Base-by-base conservation (phyloP, 2,329 filamentous ascomycete genomes). In the Golovinomyces cichoracearum region DNA sequence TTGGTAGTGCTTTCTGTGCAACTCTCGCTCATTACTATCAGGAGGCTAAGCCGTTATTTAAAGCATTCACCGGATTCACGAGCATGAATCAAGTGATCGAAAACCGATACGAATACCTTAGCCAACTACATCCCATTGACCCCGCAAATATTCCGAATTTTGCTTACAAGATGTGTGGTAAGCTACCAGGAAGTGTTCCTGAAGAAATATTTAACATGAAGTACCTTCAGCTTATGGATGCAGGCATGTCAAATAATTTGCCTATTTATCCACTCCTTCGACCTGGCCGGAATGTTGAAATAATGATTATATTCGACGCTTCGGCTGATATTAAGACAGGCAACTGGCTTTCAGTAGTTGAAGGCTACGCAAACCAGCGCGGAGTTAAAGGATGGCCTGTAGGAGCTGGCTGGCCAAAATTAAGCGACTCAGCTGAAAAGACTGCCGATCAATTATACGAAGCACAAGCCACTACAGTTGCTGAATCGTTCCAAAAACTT, bases 161-260 rank as follows among this genome's bases (percentile, higher is more conserved):
- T 58, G 78, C 78, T 0, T 76, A 84, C 51, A 82, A 81, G 7
- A 81, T 98, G 77, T 71, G 80, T 56, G 77, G 74, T 12, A 70
- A 74, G 52, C 68, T 98, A 5, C 80, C 84, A 0, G 64, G 73
- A 0, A 82, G 83, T 0, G 80, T 80, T n/a, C 85, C 90, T 0
- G 73, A 78, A 27, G 84, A 75, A 50, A 74, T 93, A 35, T 77
- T 82, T 57, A 68, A 74, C 17, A 71, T 70, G 13, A 69, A 78
- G 41, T 80, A 93, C 60, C 69, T 88, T 17, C 78, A 83, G 54
- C 70, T 88, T 15, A 95, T 94, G 86, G 90, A 98, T 62, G 86
- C 90, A 1, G 90, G 90, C 47, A 98, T 98, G 90, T 92, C 83
- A 54, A 95, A 98, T 61, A 98, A 98, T 59, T 69, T 98, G 7